phyloP scores from a whole-genome alignment of 148 eudicot species.

The Rhododendron griersonianum region DNA sequence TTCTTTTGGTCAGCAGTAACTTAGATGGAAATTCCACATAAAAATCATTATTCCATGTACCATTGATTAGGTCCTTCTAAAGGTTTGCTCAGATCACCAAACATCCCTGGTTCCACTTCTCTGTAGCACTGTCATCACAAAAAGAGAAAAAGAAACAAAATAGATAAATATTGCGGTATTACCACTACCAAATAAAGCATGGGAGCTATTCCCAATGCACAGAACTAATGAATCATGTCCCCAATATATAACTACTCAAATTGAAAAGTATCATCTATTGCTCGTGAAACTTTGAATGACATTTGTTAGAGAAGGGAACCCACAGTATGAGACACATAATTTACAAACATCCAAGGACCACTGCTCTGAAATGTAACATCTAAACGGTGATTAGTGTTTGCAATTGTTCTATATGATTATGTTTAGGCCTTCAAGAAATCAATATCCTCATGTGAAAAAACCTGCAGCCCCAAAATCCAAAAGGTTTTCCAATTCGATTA shows the following conservation, averaged over 20 bases:
- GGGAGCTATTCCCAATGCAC: not conserved
- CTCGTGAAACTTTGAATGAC: not conserved
- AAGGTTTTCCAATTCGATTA: not conserved
- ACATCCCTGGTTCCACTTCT: constrained; percentile 61
- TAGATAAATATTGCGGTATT: not conserved
- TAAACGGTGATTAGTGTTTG: not conserved
- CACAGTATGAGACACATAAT: not conserved
- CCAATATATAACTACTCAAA: not conserved
- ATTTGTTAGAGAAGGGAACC: not conserved
- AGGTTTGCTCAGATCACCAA: constrained; percentile 65
- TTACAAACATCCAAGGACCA: not conserved
- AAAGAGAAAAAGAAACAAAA: constrained; percentile 1
- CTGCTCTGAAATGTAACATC: not conserved
- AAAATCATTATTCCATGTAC: constrained; percentile 30
- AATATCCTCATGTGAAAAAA: not conserved
- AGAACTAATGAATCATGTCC: not conserved
- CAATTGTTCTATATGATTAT: not conserved
- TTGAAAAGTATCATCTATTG: not conserved
- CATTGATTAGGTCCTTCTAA: constrained; percentile 79
- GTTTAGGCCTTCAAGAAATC: not conserved
- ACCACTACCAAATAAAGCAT: not conserved
- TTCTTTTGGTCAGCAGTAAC: not conserved
- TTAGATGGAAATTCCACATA: not conserved
- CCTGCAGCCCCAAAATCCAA: not conserved
- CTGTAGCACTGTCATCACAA: constrained; percentile 56